Conservation (phyloP, 306 rosid species). For the Citrullus colocynthis region DNA sequence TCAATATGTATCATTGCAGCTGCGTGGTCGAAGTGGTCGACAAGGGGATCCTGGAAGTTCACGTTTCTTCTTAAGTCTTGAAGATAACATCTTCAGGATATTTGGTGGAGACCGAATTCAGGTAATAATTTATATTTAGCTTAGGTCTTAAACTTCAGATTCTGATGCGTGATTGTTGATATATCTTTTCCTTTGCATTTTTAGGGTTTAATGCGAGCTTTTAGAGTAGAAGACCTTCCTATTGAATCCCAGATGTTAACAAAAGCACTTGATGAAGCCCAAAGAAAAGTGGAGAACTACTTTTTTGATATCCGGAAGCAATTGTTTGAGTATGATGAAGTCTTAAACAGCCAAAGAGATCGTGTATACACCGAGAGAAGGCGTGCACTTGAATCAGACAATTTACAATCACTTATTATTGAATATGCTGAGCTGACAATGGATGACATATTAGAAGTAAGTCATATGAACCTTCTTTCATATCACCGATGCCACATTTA, state of each 20-base stretch:
- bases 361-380: constrained; percentile 91
- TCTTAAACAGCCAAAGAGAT: constrained; percentile 92
- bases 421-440: constrained; percentile 96
- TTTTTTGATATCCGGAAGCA: constrained; percentile 96
- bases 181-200: constrained; percentile 13
- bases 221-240: constrained; percentile 95
- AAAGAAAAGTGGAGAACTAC: constrained; percentile 91
- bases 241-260: constrained; percentile 96
- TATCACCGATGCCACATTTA: not conserved
- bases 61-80: constrained; percentile 92
- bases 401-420: constrained; percentile 67
- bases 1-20: constrained; percentile 28
- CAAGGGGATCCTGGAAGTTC: constrained; percentile 99
- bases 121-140: constrained; percentile 31
- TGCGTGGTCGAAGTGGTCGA: constrained; percentile 95
- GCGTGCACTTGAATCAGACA: constrained; percentile 79
- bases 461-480: constrained; percentile 4
- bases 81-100: constrained; percentile 88
- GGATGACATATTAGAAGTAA: constrained; percentile 85
- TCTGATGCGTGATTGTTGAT: constrained; percentile 9
- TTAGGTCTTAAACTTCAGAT: not conserved
- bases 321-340: constrained; percentile 90
- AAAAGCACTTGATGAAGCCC: constrained; percentile 98
- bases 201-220: constrained; percentile 93
- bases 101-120: constrained; percentile 95